Percentiles rank a stretch among this genome's conserved stretches.
Conservation (phyloP, 345 rosid genomes). For the Rhizophora apiculata region DNA sequence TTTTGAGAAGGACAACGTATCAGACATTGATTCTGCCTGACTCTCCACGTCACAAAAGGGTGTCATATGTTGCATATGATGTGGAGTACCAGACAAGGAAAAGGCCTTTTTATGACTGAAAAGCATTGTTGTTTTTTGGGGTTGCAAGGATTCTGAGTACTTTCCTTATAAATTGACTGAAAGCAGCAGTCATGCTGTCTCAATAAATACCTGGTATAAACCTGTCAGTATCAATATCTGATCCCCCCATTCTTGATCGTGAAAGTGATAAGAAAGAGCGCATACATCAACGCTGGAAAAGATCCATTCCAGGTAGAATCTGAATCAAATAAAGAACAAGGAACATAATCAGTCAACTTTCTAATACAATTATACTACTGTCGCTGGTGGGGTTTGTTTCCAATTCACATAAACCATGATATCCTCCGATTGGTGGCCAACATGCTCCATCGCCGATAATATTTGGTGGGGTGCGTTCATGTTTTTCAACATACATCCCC, state of each 20-base stretch:
- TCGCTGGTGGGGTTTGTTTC: constrained; percentile 20
- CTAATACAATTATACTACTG: background rate
- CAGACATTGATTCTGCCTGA: constrained; percentile 30
- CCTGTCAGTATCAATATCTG: constrained; percentile 25
- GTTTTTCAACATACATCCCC: constrained; percentile 5
- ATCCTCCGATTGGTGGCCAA: constrained; percentile 18
- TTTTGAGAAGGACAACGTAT: constrained; percentile 26
- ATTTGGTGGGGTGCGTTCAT: constrained; percentile 18
- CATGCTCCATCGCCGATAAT: constrained; percentile 13
- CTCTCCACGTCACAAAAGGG: background rate
- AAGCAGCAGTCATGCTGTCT: constrained; percentile 6
- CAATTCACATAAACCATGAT: background rate
- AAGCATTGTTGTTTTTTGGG: constrained; percentile 4
- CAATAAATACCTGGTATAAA: constrained; percentile 15
- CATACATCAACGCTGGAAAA: too few species aligned
- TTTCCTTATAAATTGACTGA: constrained; percentile 13
- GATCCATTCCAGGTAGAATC: background rate
- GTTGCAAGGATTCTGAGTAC: constrained; percentile 19
- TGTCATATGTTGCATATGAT: background rate
- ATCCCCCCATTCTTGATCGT: constrained; percentile 16
- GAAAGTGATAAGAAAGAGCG: constrained; percentile 29
- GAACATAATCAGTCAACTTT: constrained; percentile 22
- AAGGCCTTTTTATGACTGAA: constrained; percentile 17
- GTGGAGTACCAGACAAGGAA: constrained; percentile 33
- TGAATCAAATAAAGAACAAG: constrained; percentile 21